Evolutionary conservation across 345 rosid species (phyloP), one percentile per base, ranked within the genome.

Genomic region (Lumnitzera littorea): DNA sequence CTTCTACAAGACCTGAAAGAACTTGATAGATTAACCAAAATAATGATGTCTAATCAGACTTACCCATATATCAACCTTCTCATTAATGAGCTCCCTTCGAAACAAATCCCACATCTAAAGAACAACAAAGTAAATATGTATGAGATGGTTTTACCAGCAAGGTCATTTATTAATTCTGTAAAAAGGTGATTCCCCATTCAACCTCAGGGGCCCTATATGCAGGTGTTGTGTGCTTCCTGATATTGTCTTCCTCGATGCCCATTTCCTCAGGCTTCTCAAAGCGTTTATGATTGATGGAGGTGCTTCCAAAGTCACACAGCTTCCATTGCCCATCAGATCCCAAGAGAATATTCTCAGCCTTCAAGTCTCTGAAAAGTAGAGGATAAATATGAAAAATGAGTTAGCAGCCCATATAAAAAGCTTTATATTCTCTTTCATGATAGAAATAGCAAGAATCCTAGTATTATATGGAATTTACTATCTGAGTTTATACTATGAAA

Each of bases 141-240:
- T 61, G 53, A 72, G 67, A 68, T 41, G 71, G 11, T 24, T 52
- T 63, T 55, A 75, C 55, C 73, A 56, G 43, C 54, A 71, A 70
- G 50, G 57, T 70, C 68, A 67, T 36, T 36, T 31, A 70, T 16
- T 46, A 49, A 47, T 60, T 17, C 25, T 56, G 48, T 62, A 63
- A n/a, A 57, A 62, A 23, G 61, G 67, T 20, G 67, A 60, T 58
- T 62, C 47, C 57, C 57, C 65, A 57, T 57, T 64, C 72, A 80
- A 95, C 97, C 99, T 88, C 97, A 46, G 99, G 97, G 50, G 99
- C 91, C 80, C 97, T 88, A 77, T 91, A 95, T 67, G 94, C 82
- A 65, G 97, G 99, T 24, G 99, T 95, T 25, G 97, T 95, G 75
- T 88, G 69, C 79, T 88, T 95, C 76, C 97, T 72, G 57, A 95